Evolutionary conservation across 169 alveolate species (phyloP), one percentile per base, ranked within the genome.

Genomic region (Eimeria nieschulzi): DNA sequence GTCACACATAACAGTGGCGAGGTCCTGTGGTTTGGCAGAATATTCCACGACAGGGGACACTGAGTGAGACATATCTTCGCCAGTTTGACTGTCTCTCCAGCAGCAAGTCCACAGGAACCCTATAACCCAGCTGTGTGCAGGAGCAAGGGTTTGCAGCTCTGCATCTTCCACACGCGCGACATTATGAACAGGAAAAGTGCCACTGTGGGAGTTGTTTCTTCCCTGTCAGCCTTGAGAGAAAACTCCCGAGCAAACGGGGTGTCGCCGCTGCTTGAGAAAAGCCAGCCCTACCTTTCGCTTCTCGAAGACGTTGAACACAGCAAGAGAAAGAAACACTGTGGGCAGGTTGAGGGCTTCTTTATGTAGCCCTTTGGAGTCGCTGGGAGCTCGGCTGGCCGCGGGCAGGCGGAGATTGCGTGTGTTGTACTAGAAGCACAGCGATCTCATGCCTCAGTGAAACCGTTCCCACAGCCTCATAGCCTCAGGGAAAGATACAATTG

Each of bases 1-100:
- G 17, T 0, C 87, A 79, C 26, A 59, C 55, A 46, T 79, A 79
- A 56, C 87, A 79, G 59, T 73, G 73, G 25, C 55, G 59, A 13
- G 87, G 73, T 23, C 23, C 70, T 13, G 73, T 55, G 87, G 75
- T 79, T 55, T 63, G 25, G 87, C 87, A 79, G 54, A 71, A 51
- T 19, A 23, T 55, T 21, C 33, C 23, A 26, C 46, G 19, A 59
- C 87, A 79, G 87, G 73, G 87, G 87, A 46, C 87, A 56, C 59
- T 9, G 39, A 8, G 9, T 6, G 26, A 79, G 33, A 59, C 12
- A 5, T 1, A 73, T 73, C 53, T 56, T 13, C n/a, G 59, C 87
- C 21, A 23, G 23, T 59, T 79, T 79, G 3, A 23, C 61, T 59
- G 87, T 73, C 25, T 6, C 87, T 25, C 61, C 87, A 55, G 87